Conservation (phyloP, 371 early-diverging fungal genomes). For the Smittium culicis region DNA sequence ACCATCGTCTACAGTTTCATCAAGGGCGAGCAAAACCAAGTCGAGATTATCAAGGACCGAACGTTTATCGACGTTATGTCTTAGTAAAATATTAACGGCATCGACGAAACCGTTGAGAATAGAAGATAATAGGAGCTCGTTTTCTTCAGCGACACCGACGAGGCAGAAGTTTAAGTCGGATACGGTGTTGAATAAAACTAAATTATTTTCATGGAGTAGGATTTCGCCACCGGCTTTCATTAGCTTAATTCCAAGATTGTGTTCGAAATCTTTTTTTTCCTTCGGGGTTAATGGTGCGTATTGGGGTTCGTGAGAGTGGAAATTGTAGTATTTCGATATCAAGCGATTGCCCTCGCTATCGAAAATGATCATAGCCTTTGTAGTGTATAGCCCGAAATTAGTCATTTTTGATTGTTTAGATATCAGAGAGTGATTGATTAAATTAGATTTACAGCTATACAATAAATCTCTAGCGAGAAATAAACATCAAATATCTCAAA, state of each 20-base stretch:
- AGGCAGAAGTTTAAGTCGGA: conserved; percentile 83
- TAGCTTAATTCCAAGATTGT: conserved; percentile 68
- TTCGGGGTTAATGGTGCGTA: conserved; percentile 45
- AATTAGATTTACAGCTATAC: too few relatives aligned
- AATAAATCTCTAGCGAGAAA: too few relatives aligned
- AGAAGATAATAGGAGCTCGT: conserved; percentile 72
- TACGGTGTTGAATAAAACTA: conserved; percentile 69
- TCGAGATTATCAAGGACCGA: conserved; percentile 81
- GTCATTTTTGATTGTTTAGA: conserved; percentile 41
- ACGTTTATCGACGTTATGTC: conserved; percentile 82
- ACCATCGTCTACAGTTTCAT: conserved; percentile 92
- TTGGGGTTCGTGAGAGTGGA: conserved; percentile 19
- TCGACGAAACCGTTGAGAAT: conserved; percentile 73
- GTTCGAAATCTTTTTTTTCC: conserved; percentile 86
- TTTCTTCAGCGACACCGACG: conserved; percentile 82
- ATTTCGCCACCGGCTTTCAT: conserved; percentile 44
- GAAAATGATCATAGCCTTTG: conserved; percentile 74
- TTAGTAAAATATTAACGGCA: conserved; percentile 65
- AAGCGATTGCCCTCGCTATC: conserved; percentile 88
- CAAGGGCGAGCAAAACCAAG: conserved; percentile 74
- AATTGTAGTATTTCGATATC: conserved; percentile 79
- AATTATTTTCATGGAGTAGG: conserved; percentile 76
- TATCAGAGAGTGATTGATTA: too few relatives aligned
- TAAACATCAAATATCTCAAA: too few relatives aligned
- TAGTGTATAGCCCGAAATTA: conserved; percentile 68